Evolutionary conservation across 1,139 yeast genomes (phyloP).

Genomic region (Eremothecium gossypii): DNA sequence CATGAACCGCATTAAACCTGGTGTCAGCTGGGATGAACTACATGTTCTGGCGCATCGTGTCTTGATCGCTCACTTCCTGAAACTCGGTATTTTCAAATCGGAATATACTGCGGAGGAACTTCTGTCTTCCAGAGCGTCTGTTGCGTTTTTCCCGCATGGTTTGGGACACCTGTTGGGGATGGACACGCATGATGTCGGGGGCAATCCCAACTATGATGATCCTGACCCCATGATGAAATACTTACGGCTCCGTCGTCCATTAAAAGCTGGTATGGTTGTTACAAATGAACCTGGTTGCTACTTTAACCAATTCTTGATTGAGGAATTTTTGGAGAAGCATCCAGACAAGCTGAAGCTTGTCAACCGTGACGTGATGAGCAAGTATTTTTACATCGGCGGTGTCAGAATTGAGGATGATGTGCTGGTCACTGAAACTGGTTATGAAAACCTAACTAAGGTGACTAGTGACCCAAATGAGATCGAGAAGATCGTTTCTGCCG

Average conservation of each 20-base stretch:
- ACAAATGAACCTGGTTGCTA: slow-evolving; percentile 96
- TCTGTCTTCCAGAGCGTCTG: slow-evolving; percentile 58
- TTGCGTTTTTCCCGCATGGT: slow-evolving; percentile 88
- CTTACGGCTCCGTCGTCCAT: slow-evolving; percentile 68
- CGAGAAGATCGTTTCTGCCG: slow-evolving; percentile 61
- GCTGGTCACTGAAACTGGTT: slow-evolving; percentile 65
- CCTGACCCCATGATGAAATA: slow-evolving; percentile 65
- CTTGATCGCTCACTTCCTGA: slow-evolving; percentile 59
- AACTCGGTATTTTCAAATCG: slow-evolving; percentile 65
- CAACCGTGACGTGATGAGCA: slow-evolving; percentile 54
- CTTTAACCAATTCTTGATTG: slow-evolving; percentile 73
- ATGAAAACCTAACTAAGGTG: slow-evolving; percentile 69
- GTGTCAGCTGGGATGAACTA: slow-evolving; percentile 74
- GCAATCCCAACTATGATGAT: slow-evolving; percentile 75
- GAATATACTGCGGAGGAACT: slow-evolving; percentile 58
- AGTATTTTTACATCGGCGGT: slow-evolving; percentile 86
- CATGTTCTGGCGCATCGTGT: slow-evolving; percentile 74
- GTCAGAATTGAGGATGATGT: slow-evolving; percentile 94
- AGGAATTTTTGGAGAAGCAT: slow-evolving; percentile 47
- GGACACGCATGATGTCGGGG: slow-evolving; percentile 96
- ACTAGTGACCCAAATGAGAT: slow-evolving; percentile 83
- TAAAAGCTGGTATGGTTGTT: slow-evolving; percentile 71
- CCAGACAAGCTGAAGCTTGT: slow-evolving; percentile 53
- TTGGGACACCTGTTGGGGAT: slow-evolving; percentile 87
- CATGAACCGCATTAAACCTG: slow-evolving; percentile 67